Percentiles rank a stretch among this genome's conserved stretches.
These are phyloP conservation scores for sweet orange (Citrus sinensis) DNA, from an alignment of 345 rosid genomes.

Conservation along the genomic window DNA sequence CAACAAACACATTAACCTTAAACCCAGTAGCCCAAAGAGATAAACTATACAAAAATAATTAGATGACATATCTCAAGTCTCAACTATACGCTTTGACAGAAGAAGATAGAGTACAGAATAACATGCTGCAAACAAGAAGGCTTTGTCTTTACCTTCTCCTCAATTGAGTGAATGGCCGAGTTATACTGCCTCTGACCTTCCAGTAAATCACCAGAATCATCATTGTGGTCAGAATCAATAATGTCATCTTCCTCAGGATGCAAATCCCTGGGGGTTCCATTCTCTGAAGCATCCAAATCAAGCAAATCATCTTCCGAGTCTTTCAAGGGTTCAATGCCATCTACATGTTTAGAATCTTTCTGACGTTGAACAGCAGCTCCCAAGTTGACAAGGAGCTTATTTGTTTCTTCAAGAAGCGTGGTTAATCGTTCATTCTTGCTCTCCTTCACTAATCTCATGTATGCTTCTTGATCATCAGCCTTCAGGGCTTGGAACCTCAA, in stretches of 20 bases:
- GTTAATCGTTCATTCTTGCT: conserved; percentile 96
- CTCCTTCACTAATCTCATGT: conserved; percentile 95
- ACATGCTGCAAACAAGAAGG: conserved; percentile 2
- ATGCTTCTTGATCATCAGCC: conserved; percentile 98
- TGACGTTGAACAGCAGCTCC: conserved; percentile 99
- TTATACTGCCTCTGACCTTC: conserved; percentile 98
- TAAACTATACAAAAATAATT: too few relatives aligned
- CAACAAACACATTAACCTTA: neutral
- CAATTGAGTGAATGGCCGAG: conserved; percentile 91
- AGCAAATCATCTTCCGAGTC: conserved; percentile 66
- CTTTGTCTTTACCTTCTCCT: conserved; percentile 69
- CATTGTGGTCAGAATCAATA: conserved; percentile 74
- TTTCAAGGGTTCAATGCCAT: conserved; percentile 62
- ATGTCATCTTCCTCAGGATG: conserved; percentile 68
- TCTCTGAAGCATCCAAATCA: conserved; percentile 67
- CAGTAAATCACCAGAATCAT: conserved; percentile 77
- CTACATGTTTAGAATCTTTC: conserved; percentile 73
- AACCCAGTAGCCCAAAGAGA: neutral
- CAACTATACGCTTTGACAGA: neutral
- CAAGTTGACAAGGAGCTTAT: conserved; percentile 86
- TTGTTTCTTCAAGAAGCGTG: conserved; percentile 89
- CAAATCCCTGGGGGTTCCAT: conserved; percentile 63
- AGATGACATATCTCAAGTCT: neutral
- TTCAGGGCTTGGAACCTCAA: conserved; percentile 93
- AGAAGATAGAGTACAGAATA: neutral